Percentiles rank a stretch among this genome's conserved stretches.
Conservation (phyloP, 192 early-diverging fungal genomes). For the Coemansia sp. region DNA sequence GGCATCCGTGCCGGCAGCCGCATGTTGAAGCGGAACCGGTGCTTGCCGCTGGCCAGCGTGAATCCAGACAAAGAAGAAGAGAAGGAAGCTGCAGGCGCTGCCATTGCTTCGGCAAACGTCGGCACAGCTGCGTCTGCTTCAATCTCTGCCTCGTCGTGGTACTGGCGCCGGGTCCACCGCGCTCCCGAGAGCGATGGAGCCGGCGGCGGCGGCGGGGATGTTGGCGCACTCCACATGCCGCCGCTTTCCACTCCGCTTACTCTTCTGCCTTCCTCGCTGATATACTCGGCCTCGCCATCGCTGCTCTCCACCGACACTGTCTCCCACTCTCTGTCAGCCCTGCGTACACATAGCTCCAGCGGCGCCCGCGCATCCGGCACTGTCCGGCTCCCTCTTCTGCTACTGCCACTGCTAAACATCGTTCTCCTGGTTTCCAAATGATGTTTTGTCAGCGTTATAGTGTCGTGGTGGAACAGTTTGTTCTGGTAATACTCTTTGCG, state of each 20-base stretch:
- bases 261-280: neutral
- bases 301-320: slow-evolving; percentile 14
- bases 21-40: slow-evolving; percentile 35
- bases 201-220: slow-evolving; percentile 7
- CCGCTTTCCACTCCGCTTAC: too few species aligned
- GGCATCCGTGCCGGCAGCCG: slow-evolving; percentile 37
- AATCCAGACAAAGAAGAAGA: neutral
- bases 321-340: slow-evolving; percentile 11
- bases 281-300: slow-evolving; percentile 5
- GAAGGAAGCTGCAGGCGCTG: neutral
- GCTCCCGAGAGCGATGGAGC: slow-evolving; percentile 1
- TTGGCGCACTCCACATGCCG: slow-evolving; percentile 9
- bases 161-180: neutral
- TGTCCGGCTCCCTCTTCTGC: neutral
- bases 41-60: slow-evolving; percentile 21
- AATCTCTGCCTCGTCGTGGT: neutral
- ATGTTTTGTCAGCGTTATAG: slow-evolving; percentile 6
- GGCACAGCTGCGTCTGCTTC: neutral
- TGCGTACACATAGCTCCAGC: neutral
- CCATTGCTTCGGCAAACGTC: too few species aligned
- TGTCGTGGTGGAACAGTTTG: slow-evolving; percentile 33
- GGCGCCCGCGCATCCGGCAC: neutral
- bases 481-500: slow-evolving; percentile 34
- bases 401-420: neutral
- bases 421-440: slow-evolving; percentile 9